Percentiles rank a stretch among this genome's conserved stretches.
phyloP scores from a whole-genome alignment of 768 basidiomycete species.

The Leccinum fibrillosum region DNA sequence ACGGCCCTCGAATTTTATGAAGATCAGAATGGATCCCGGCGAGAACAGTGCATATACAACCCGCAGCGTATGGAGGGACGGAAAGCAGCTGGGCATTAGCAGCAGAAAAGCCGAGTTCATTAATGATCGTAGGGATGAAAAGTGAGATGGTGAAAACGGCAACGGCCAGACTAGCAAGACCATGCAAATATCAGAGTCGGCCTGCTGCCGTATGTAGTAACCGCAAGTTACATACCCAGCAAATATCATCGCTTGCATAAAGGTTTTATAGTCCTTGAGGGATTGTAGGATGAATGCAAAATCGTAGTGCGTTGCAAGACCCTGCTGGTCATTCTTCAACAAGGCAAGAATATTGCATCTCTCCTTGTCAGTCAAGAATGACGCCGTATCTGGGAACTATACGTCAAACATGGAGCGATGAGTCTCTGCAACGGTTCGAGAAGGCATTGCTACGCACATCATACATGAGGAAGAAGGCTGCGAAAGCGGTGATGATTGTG shows the following conservation, averaged over 20 bases:
- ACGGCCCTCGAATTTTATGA: constrained; percentile 44
- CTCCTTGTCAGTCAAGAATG: constrained; percentile 48
- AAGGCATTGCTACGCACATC: constrained; percentile 34
- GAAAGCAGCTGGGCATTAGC: constrained; percentile 49
- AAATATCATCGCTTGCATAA: constrained; percentile 35
- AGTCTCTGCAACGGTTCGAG: constrained; percentile 3
- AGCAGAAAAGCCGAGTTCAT: constrained; percentile 48
- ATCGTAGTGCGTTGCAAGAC: constrained; percentile 44
- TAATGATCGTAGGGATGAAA: constrained; percentile 49
- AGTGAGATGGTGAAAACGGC: constrained; percentile 46
- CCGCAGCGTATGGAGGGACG: constrained; percentile 47
- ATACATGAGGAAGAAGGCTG: constrained; percentile 48
- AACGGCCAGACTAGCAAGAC: constrained; percentile 34
- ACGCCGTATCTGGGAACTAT: constrained; percentile 57
- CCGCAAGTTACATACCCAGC: constrained; percentile 32
- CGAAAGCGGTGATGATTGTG: constrained; percentile 22
- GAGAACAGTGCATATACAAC: constrained; percentile 42
- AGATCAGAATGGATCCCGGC: constrained; percentile 43
- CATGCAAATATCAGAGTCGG: constrained; percentile 1
- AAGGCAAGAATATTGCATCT: constrained; percentile 32
- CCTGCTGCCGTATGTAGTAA: background rate
- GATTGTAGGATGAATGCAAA: constrained; percentile 48
- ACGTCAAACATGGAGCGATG: background rate
- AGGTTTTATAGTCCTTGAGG: constrained; percentile 43
- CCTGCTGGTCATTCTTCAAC: constrained; percentile 43